Evolutionary conservation across 1,284 basidiomycete genomes (phyloP), one percentile per base, ranked within the genome.

Genomic region (Irpex sp.): DNA sequence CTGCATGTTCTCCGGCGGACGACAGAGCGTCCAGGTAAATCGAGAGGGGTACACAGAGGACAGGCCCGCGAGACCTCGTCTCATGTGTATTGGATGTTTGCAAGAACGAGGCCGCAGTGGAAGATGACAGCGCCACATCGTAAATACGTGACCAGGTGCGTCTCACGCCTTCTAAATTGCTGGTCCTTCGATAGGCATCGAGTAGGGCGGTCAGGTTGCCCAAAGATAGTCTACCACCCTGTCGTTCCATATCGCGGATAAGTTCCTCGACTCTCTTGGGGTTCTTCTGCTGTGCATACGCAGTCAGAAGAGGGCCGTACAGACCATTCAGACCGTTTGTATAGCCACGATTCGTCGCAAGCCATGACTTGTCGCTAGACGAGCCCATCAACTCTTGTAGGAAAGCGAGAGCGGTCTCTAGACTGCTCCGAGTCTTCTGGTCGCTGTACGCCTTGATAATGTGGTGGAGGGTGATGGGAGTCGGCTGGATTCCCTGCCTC

Each of bases 11-110:
- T 1, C 89, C 90, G 0, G 83, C 84, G 1, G 79, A 76, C 2
- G 93, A 93, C 46, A 95, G 76, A 2, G 86, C 83, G 68, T 94
- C 88, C 65, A 98, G 86, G 73, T 90, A 91, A 68, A 95, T 91
- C 9, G 94, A 95, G 6, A 98, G 77, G 0, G 96, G 92, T 56
- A 90, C 75, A 67, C 88, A 92, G 56, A 97, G 81, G 13, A 89
- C 73, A 68, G 88, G 87, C 46, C 82, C 77, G 39, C 77, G 79
- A 36, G 76, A 76, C 43, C 68, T 66, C n/a, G 69, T 59, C 31
- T 62, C 61, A 60, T 77, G 73, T n/a, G 76, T 70, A 6, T 74
- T 69, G 9, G 79, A 72, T 49, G 77, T 69, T 62, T 77, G 75
- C 50, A 26, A 9, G 9, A 51, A 9, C 50, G 15, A 13, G 19